A percentile compares a stretch with the other conserved stretches of the same genome.
Evolutionary conservation across 1,139 yeast genomes (phyloP).

Genomic region (Saccharomycopsis hybrid): DNA sequence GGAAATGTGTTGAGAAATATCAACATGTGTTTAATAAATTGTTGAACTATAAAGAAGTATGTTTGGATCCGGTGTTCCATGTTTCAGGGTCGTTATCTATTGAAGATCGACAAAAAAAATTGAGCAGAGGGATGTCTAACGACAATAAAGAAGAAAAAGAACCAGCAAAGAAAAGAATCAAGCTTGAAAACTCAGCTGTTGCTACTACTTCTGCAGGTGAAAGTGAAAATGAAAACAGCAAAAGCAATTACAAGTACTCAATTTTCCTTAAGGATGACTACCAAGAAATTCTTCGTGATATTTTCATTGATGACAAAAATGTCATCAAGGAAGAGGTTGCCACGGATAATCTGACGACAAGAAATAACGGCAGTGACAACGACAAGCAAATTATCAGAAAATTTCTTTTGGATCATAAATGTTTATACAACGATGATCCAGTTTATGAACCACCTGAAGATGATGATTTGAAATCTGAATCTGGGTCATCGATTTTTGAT

Average conservation of each 20-base stretch:
- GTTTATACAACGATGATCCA: constrained; percentile 59
- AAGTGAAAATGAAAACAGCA: constrained; percentile 14
- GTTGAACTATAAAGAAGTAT: constrained; percentile 23
- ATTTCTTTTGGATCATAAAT: constrained; percentile 35
- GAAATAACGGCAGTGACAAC: too few relatives aligned
- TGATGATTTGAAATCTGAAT: constrained; percentile 29
- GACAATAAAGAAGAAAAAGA: too few relatives aligned
- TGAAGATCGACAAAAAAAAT: constrained; percentile 25
- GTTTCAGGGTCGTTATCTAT: constrained; percentile 28
- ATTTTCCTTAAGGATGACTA: constrained; percentile 42
- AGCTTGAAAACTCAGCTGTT: too few relatives aligned
- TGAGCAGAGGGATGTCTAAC: too few relatives aligned
- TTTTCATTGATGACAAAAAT: constrained; percentile 9
- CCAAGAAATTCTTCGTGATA: constrained; percentile 29
- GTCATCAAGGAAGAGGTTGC: too few relatives aligned
- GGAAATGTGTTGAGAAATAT: constrained; percentile 64
- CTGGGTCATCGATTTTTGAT: constrained; percentile 46
- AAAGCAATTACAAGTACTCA: constrained; percentile 32
- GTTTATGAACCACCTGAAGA: constrained; percentile 75
- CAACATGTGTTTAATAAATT: constrained; percentile 30
- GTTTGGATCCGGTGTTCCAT: constrained; percentile 33
- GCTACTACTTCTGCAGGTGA: too few relatives aligned
- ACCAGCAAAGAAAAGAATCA: too few relatives aligned
- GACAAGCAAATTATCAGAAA: constrained; percentile 23
- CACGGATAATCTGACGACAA: too few relatives aligned